A percentile compares a stretch with the other conserved stretches of the same genome.
These are phyloP conservation scores for Leucocoprinus sp. DNA, from an alignment of 768 basidiomycete species.

Conservation along the genomic window DNA sequence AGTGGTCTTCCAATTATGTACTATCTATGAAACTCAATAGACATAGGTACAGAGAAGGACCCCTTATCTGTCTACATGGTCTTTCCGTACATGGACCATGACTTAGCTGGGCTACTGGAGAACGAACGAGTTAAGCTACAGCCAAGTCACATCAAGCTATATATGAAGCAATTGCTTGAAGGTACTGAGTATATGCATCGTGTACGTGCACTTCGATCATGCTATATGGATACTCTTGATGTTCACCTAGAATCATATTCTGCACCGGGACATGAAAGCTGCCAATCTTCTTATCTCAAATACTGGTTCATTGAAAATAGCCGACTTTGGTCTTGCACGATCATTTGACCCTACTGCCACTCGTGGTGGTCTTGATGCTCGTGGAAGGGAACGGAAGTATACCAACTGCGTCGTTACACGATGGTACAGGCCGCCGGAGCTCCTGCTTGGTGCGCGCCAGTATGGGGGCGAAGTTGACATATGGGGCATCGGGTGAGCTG, in stretches of 20 bases:
- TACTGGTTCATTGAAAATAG: constrained; percentile 72
- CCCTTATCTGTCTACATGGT: constrained; percentile 94
- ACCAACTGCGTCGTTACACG: constrained; percentile 94
- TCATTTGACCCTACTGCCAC: constrained; percentile 52
- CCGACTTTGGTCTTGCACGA: constrained; percentile 94
- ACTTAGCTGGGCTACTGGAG: constrained; percentile 89
- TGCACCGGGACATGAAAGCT: constrained; percentile 99
- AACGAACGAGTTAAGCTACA: constrained; percentile 82
- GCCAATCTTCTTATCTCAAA: constrained; percentile 94
- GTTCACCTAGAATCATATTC: constrained; percentile 72
- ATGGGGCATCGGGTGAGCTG: constrained; percentile 88
- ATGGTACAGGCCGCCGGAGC: constrained; percentile 92
- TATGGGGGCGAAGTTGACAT: constrained; percentile 95
- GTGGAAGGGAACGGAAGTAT: constrained; percentile 60
- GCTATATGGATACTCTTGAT: constrained; percentile 4
- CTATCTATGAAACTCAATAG: not conserved
- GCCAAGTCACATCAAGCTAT: constrained; percentile 86
- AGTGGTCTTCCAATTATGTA: constrained; percentile 18
- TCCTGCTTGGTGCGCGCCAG: constrained; percentile 79
- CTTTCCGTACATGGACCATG: constrained; percentile 99
- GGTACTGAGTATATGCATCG: constrained; percentile 95
- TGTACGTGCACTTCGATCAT: constrained; percentile 37
- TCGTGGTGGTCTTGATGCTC: constrained; percentile 30
- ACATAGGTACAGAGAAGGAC: constrained; percentile 54
- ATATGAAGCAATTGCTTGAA: constrained; percentile 93